Percentiles rank a stretch among this genome's conserved stretches.
Evolutionary conservation across 805 yeast genomes (phyloP).

Genomic region (Metschnikowia matae): DNA sequence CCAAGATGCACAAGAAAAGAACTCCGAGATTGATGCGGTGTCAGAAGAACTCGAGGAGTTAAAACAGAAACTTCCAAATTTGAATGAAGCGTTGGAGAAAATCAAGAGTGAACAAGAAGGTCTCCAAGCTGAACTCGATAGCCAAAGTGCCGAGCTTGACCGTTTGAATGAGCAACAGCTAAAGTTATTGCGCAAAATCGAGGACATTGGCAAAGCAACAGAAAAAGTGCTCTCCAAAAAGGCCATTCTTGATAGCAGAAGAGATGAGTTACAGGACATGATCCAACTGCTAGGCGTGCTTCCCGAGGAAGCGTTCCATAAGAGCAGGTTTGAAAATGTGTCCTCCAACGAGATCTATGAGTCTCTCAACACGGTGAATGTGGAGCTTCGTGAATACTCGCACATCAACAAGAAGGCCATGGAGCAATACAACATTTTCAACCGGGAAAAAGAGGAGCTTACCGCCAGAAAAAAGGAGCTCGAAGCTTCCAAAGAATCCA

Average conservation of each 20-base stretch:
- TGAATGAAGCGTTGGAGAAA: conserved; percentile 22
- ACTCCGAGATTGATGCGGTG: conserved; percentile 24
- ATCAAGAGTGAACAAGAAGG: conserved; percentile 22
- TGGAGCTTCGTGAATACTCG: conserved; percentile 55
- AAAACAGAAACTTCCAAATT: conserved; percentile 20
- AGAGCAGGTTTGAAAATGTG: conserved; percentile 34
- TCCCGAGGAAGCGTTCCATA: conserved; percentile 75
- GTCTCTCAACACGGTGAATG: conserved; percentile 51
- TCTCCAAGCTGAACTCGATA: conserved; percentile 24
- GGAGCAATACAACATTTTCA: conserved; percentile 74
- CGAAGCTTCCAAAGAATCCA: conserved; percentile 64
- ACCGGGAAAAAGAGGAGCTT: conserved; percentile 67
- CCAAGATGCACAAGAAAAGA: conserved; percentile 7
- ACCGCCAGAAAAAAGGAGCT: conserved; percentile 63
- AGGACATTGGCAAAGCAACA: conserved; percentile 55
- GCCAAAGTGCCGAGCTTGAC: conserved; percentile 38
- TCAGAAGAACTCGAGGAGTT: conserved; percentile 25
- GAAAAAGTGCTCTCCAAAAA: conserved; percentile 65
- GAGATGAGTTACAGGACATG: conserved; percentile 67
- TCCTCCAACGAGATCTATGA: conserved; percentile 51
- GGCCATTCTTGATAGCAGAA: conserved; percentile 52
- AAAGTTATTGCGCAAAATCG: conserved; percentile 50
- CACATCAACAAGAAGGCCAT: conserved; percentile 88
- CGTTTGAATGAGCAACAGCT: conserved; percentile 57
- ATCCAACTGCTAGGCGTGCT: conserved; percentile 83